Evolutionary conservation across 202 grass and related monocot species (phyloP).

Genomic region (Cymbopogon flexuosus): DNA sequence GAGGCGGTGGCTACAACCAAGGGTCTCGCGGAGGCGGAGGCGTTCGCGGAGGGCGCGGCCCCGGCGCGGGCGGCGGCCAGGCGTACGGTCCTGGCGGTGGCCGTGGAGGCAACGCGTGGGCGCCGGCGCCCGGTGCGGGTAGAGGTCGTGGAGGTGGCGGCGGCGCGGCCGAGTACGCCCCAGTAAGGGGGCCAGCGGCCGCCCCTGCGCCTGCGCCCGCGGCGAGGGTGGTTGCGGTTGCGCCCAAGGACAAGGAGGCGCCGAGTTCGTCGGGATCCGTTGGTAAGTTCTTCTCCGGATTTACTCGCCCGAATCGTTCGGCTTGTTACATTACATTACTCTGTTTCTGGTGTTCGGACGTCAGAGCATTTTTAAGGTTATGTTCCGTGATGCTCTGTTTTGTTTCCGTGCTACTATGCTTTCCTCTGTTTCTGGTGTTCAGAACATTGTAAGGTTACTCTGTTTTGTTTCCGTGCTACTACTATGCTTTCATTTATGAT

Average conservation of each 20-base stretch:
- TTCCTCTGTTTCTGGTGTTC: neutral
- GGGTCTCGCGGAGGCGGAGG: neutral
- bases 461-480: neutral
- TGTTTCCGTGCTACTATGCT: neutral
- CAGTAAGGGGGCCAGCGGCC: neutral
- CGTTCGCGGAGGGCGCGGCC: conserved; percentile 9
- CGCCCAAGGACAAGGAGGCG: neutral
- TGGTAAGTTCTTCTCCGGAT: conserved; percentile 16
- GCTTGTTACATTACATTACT: neutral
- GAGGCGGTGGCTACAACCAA: neutral
- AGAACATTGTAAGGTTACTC: neutral
- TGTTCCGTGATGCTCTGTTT: neutral
- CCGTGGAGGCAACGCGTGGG: conserved; percentile 28
- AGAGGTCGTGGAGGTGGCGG: neutral
- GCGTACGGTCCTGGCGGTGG: neutral
- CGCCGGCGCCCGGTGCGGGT: neutral
- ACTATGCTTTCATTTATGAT: neutral
- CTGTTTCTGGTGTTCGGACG: neutral
- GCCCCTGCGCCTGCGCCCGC: neutral
- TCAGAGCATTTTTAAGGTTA: neutral
- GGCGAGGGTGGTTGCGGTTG: neutral
- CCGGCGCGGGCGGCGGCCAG: neutral
- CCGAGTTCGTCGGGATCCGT: conserved; percentile 35
- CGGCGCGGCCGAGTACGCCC: neutral
- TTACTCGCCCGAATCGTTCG: neutral